Conservation (phyloP, 2,329 filamentous ascomycete genomes). For the Fusarium proliferatum region DNA sequence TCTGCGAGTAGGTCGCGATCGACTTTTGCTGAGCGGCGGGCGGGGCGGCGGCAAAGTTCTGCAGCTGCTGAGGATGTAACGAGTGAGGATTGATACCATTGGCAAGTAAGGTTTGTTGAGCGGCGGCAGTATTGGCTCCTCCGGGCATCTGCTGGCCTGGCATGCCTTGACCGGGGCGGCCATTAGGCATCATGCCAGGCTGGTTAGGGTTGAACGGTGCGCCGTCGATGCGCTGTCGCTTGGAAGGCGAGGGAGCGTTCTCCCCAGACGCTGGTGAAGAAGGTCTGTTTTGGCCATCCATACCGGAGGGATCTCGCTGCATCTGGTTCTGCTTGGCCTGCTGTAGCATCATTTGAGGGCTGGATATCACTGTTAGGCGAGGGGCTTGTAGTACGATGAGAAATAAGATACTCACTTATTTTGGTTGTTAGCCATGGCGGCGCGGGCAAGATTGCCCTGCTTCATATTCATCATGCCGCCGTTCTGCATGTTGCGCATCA, state of each 20-base stretch:
- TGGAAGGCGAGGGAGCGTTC: constrained; percentile 91
- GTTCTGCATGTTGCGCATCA: constrained; percentile 76
- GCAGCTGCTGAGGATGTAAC: constrained; percentile 82
- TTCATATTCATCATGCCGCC: constrained; percentile 71
- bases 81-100: constrained; percentile 81
- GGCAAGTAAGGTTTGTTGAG: constrained; percentile 70
- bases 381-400: neutral
- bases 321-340: constrained; percentile 82
- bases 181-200: constrained; percentile 77
- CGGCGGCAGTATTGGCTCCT: constrained; percentile 60
- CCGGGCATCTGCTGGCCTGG: constrained; percentile 74
- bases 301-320: constrained; percentile 87
- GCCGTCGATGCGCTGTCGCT: constrained; percentile 82
- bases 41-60: constrained; percentile 66
- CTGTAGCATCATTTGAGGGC: constrained; percentile 78
- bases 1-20: constrained; percentile 88
- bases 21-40: constrained; percentile 80
- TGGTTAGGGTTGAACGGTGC: constrained; percentile 78
- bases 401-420: constrained; percentile 66
- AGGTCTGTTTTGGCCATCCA: constrained; percentile 84
- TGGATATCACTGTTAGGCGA: constrained; percentile 47
- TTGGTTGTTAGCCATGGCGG: constrained; percentile 82
- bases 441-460: constrained; percentile 73
- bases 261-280: constrained; percentile 86
- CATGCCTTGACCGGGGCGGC: constrained; percentile 77